These are phyloP conservation scores for Alternaria burnsii DNA, from an alignment of 2,329 filamentous ascomycete genomes.

Conservation along the genomic window DNA sequence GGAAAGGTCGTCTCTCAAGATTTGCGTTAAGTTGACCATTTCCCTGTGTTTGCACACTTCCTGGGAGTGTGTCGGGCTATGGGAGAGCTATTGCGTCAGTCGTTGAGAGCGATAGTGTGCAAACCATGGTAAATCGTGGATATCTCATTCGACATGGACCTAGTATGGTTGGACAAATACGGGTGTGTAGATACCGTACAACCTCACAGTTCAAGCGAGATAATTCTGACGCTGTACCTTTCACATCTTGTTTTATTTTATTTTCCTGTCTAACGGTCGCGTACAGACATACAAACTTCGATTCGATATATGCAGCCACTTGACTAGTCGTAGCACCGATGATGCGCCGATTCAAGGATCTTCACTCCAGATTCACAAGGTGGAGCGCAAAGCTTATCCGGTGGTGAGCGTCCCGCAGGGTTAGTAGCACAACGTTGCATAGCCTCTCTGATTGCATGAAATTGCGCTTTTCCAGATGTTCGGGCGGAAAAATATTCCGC, in stretches of 20 bases:
- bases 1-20: too few relatives aligned
- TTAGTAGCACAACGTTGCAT: neutral
- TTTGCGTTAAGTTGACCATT: neutral
- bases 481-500: neutral
- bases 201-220: neutral
- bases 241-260: neutral
- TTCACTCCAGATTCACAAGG: slow-evolving; percentile 1
- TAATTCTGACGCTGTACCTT: neutral
- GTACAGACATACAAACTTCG: neutral
- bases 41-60: neutral
- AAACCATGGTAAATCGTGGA: neutral
- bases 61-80: neutral
- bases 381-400: neutral
- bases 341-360: neutral
- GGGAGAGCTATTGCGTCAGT: neutral
- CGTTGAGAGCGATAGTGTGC: neutral
- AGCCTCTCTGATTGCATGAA: neutral
- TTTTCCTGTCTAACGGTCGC: neutral
- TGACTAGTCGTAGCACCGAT: neutral
- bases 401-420: neutral
- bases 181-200: neutral
- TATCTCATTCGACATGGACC: neutral
- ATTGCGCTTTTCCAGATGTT: neutral
- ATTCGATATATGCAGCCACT: neutral
- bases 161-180: neutral